These are phyloP conservation scores for Fraxinus quadrangulata DNA, from an alignment of 257 asterid genomes.

Conservation along the genomic window DNA sequence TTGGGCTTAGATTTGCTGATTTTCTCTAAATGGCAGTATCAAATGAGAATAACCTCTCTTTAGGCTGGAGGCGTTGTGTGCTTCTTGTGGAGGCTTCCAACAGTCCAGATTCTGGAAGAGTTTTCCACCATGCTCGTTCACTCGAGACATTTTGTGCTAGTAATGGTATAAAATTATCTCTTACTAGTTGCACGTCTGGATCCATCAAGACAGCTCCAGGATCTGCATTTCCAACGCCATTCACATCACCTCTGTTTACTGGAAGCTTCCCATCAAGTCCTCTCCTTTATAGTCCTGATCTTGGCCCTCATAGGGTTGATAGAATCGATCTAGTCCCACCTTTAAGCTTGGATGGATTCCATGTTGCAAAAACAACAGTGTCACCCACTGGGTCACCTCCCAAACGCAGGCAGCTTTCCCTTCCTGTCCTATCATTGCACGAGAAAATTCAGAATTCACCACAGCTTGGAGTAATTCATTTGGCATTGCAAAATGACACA, in stretches of 20 bases:
- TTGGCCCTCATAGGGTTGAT: constrained; percentile 69
- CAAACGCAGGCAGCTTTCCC: constrained; percentile 67
- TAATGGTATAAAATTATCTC: constrained; percentile 66
- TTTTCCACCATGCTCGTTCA: constrained; percentile 80
- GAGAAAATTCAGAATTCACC: constrained; percentile 83
- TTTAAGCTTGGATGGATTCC: constrained; percentile 84
- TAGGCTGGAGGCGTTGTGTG: constrained; percentile 93
- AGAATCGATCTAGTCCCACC: constrained; percentile 92
- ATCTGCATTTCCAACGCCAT: constrained; percentile 70
- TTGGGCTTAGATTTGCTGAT: constrained; percentile 12
- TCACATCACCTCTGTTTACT: constrained; percentile 87
- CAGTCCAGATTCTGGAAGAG: constrained; percentile 97
- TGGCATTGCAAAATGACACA: constrained; percentile 93
- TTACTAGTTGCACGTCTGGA: constrained; percentile 55
- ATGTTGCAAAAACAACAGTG: constrained; percentile 58
- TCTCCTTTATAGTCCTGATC: constrained; percentile 75
- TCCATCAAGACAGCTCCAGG: constrained; percentile 58
- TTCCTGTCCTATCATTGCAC: constrained; percentile 63
- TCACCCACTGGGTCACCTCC: constrained; percentile 89
- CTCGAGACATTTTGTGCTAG: constrained; percentile 82
- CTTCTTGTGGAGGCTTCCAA: constrained; percentile 93
- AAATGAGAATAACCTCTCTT: constrained; percentile 62
- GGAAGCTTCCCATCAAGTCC: constrained; percentile 98
- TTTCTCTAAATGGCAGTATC: constrained; percentile 36
- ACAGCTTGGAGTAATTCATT: constrained; percentile 89